Evolutionary conservation across 768 basidiomycete genomes (phyloP).

Genomic region (Phaffia tasmanica): DNA sequence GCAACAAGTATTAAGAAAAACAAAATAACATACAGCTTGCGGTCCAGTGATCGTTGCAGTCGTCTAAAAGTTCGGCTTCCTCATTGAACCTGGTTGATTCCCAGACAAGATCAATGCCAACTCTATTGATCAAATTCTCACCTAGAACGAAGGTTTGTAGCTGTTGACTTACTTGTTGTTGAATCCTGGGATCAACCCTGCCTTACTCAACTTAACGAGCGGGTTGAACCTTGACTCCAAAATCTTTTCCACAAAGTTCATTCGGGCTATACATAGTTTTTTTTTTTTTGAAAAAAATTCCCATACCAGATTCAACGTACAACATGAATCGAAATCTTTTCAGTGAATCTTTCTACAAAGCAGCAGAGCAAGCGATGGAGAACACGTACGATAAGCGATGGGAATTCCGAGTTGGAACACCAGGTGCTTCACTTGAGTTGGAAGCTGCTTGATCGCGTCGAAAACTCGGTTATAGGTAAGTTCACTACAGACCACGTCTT

Average conservation of each 20-base stretch:
- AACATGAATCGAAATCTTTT: no score
- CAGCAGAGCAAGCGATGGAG: no score
- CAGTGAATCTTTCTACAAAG: no score
- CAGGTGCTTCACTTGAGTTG: conserved; percentile 63
- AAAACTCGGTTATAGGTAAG: conserved; percentile 65
- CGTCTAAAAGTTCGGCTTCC: conserved; percentile 77
- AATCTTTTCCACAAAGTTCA: conserved; percentile 67
- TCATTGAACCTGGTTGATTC: conserved; percentile 31
- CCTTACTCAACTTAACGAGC: conserved; percentile 58
- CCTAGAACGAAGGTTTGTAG: conserved; percentile 44
- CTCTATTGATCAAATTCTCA: background rate
- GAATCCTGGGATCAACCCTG: conserved; percentile 50
- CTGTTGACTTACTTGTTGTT: conserved; percentile 32
- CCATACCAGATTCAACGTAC: no score
- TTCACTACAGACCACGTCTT: conserved; percentile 65
- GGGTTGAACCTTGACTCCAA: conserved; percentile 78
- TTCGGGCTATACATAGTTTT: conserved; percentile 30
- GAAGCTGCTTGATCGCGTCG: conserved; percentile 50
- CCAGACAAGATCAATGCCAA: background rate
- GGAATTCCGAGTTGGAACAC: conserved; percentile 62
- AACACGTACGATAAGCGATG: conserved; percentile 21
- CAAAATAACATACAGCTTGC: conserved; percentile 41
- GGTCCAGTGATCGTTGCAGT: conserved; percentile 51
- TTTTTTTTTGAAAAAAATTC: no score
- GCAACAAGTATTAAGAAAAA: background rate